Evolutionary conservation across 371 early-diverging fungal species (phyloP).

Genomic region (Mortierella sp.): DNA sequence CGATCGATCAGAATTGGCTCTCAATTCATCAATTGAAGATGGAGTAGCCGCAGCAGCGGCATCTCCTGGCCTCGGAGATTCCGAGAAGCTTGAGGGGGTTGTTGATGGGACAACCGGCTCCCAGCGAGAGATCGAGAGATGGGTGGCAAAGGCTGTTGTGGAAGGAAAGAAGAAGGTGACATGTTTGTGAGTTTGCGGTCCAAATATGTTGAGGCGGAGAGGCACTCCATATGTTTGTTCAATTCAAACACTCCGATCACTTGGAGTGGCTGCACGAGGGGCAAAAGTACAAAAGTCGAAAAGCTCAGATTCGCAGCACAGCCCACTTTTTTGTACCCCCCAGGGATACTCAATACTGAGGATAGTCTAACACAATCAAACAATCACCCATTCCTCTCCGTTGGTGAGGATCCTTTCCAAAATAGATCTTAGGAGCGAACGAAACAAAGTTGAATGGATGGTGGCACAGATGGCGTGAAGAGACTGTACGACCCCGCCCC

Average conservation of each 20-base stretch:
- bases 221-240: too few species aligned
- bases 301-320: slow-evolving; percentile 1
- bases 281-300: slow-evolving; percentile 16
- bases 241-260: too few species aligned
- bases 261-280: slow-evolving; percentile 3
- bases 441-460: too few species aligned
- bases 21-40: background rate
- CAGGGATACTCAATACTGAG: too few species aligned
- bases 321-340: slow-evolving; percentile 13
- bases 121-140: slow-evolving; percentile 48
- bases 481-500: too few species aligned
- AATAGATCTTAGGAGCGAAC: background rate
- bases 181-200: background rate
- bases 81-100: slow-evolving; percentile 1
- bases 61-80: background rate
- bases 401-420: too few species aligned
- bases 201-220: too few species aligned
- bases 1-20: too few species aligned
- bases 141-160: slow-evolving; percentile 44
- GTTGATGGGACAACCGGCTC: slow-evolving; percentile 15
- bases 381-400: too few species aligned
- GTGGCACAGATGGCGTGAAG: too few species aligned
- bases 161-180: background rate
- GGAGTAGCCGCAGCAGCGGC: background rate
- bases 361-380: too few species aligned